Percentiles rank a stretch among this genome's conserved stretches.
These are phyloP conservation scores for Mucor saturninus DNA, from an alignment of 371 early-diverging fungal genomes.

Conservation along the genomic window DNA sequence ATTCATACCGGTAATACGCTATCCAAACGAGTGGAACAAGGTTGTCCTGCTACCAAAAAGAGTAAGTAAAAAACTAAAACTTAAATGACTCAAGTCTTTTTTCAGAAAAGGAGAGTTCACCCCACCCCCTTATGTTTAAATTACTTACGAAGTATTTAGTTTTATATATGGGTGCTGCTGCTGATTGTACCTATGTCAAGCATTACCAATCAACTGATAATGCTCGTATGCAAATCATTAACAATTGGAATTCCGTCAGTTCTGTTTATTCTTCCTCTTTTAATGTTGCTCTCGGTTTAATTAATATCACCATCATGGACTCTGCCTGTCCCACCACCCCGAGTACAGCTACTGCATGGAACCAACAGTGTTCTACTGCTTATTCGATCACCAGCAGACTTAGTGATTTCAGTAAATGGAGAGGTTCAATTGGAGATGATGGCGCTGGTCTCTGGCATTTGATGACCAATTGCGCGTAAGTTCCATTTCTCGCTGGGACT, in stretches of 20 bases:
- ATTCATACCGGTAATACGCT: conserved; percentile 16
- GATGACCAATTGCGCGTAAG: conserved; percentile 85
- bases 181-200: conserved; percentile 81
- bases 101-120: too few relatives aligned
- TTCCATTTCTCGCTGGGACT: neutral
- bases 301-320: conserved; percentile 78
- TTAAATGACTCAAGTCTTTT: too few relatives aligned
- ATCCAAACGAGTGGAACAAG: conserved; percentile 42
- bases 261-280: conserved; percentile 87
- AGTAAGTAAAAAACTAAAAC: conserved; percentile 23
- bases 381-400: conserved; percentile 82
- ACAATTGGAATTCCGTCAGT: conserved; percentile 79
- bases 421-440: conserved; percentile 69
- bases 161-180: conserved; percentile 54
- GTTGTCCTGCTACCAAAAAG: conserved; percentile 49
- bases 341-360: conserved; percentile 65
- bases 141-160: neutral
- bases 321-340: conserved; percentile 61
- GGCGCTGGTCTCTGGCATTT: conserved; percentile 95
- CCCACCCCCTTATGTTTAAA: too few relatives aligned
- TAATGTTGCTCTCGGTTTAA: conserved; percentile 86
- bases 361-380: conserved; percentile 71
- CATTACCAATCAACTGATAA: conserved; percentile 58
- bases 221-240: conserved; percentile 76
- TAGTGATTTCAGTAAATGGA: conserved; percentile 91